Evolutionary conservation across 1,284 basidiomycete genomes (phyloP), one percentile per base, ranked within the genome.

Genomic region (Puccinia brachypodii): DNA sequence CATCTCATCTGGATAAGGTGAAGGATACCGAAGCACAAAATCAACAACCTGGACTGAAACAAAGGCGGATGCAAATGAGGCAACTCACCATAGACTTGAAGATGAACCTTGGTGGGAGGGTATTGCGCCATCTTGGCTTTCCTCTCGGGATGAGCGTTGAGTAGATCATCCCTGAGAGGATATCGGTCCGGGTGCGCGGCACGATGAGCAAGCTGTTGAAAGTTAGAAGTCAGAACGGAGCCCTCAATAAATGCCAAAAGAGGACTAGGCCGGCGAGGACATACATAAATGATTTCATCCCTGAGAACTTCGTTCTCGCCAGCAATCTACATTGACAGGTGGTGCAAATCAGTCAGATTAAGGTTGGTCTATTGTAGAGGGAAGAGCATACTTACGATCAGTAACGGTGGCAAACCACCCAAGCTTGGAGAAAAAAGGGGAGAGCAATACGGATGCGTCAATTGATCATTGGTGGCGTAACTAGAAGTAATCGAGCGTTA

Each of bases 251-350:
- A 36, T 11, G 19, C 40, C 19, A 28, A 38, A 40, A 25, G 33
- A 25, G 31, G 33, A 22, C n/a, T 40, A 31, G 19, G 42, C 13
- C 60, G 25, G 1, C 0, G 16, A 47, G 89, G 93, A 85, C 84
- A 94, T 93, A 90, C 88, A 85, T 94, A 98, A 53, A 98, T 90
- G 69, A 95, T 92, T 87, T 98, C 96, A 85, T 99, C 96, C 71
- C 94, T 89, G 60, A 98, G 87, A 0, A 98, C 95, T 87, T 99
- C 96, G 84, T 92, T 92, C 84, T 98, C 93, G 50, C 96, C 92
- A 0, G 91, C 93, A 83, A 74, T 60, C 78, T 81, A 60, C 38
- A 53, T 3, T 44, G 28, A 36, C n/a, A 53, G 53, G 7, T 31
- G 36, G 36, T n/a, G 8, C 28, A 28, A 28, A 33, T 44, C 36